Percentiles rank a stretch among this genome's conserved stretches.
phyloP scores from a whole-genome alignment of 768 basidiomycete genomes.

The Pulveroboletus sp. region DNA sequence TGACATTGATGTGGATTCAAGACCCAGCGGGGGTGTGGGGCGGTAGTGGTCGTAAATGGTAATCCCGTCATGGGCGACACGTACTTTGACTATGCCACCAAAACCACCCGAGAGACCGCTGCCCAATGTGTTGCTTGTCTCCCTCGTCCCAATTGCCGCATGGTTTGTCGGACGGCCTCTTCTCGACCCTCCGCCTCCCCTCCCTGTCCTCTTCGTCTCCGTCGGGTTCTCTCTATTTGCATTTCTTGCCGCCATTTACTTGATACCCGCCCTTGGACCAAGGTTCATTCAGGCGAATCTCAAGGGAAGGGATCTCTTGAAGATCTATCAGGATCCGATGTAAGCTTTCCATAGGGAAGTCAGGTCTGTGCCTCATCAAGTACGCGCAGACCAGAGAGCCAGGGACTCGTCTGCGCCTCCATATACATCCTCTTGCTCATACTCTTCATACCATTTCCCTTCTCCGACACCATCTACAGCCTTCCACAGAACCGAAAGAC shows the following conservation, averaged over 20 bases:
- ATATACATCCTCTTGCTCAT: constrained; percentile 85
- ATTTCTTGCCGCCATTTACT: constrained; percentile 66
- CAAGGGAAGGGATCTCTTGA: constrained; percentile 83
- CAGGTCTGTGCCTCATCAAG: not conserved
- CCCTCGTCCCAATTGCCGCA: constrained; percentile 59
- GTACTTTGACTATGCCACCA: constrained; percentile 18
- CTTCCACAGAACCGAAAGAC: constrained; percentile 39
- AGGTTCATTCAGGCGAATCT: constrained; percentile 78
- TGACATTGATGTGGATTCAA: constrained; percentile 47
- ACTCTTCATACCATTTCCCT: constrained; percentile 93
- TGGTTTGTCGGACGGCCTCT: constrained; percentile 76
- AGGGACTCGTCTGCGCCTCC: constrained; percentile 85
- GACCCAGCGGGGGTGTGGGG: not conserved
- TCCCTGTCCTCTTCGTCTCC: constrained; percentile 73
- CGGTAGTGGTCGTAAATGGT: constrained; percentile 11
- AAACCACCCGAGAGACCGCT: constrained; percentile 43
- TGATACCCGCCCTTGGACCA: constrained; percentile 79
- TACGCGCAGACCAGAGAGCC: constrained; percentile 79
- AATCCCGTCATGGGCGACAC: constrained; percentile 2
- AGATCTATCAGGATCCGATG: constrained; percentile 71
- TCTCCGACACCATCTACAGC: constrained; percentile 63
- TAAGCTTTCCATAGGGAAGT: constrained; percentile 31
- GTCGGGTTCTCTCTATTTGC: constrained; percentile 83
- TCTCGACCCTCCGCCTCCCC: constrained; percentile 59
- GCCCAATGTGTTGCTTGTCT: constrained; percentile 46